phyloP scores from a whole-genome alignment of 2,329 filamentous ascomycete species.

The Didymella segeticola region DNA sequence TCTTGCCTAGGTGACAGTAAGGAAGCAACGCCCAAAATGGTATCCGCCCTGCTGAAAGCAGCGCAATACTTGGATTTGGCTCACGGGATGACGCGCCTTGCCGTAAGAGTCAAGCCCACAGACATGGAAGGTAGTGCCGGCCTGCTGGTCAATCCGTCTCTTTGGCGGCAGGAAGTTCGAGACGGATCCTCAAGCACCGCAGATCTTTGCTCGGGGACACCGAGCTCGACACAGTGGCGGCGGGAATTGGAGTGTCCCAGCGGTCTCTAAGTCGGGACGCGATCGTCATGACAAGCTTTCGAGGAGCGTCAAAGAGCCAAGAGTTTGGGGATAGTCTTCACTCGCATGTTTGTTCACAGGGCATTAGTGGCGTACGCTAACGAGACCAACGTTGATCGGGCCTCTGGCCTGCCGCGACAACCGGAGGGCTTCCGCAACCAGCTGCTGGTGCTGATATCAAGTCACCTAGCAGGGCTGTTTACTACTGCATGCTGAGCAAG shows the following conservation, averaged over 20 bases:
- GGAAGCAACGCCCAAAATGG: conserved; percentile 15
- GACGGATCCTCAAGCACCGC: background rate
- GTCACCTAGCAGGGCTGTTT: conserved; percentile 8
- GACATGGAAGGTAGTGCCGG: background rate
- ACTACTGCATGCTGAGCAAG: background rate
- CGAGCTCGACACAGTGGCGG: conserved; percentile 9
- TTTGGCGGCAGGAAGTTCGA: background rate
- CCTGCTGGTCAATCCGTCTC: background rate
- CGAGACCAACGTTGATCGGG: background rate
- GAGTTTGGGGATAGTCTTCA: background rate
- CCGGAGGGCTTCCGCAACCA: conserved; percentile 7
- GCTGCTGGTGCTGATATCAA: background rate
- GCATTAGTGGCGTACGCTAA: conserved; percentile 5
- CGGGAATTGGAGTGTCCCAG: background rate
- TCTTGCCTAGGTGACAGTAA: background rate
- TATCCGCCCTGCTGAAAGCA: conserved; percentile 6
- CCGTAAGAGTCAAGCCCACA: conserved; percentile 3
- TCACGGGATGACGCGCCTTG: conserved; percentile 12
- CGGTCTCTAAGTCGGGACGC: conserved; percentile 1
- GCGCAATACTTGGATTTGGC: background rate
- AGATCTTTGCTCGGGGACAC: conserved; percentile 12
- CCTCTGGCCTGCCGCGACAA: background rate
- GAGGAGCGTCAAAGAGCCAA: background rate
- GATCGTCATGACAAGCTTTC: conserved; percentile 5
- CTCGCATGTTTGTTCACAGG: conserved; percentile 4